Percentiles rank a stretch among this genome's conserved stretches.
Evolutionary conservation across 257 asterid genomes (phyloP).

Genomic region (Nicotiana tabacum): DNA sequence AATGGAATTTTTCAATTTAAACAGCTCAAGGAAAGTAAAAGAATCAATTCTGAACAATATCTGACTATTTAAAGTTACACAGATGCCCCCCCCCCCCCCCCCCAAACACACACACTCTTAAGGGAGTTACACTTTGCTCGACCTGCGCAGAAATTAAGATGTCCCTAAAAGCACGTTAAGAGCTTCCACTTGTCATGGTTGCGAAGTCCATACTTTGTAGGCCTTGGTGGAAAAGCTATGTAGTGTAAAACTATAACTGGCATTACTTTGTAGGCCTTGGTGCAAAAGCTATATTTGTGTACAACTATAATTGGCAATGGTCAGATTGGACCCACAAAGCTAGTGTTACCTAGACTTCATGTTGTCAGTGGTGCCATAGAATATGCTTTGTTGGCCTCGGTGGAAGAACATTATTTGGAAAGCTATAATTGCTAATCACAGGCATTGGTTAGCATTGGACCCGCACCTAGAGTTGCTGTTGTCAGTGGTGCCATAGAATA

Average conservation of each 20-base stretch:
- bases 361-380: background rate
- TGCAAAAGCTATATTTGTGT: background rate
- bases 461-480: background rate
- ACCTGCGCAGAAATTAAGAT: background rate
- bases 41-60: background rate
- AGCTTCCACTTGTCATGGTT: background rate
- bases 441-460: background rate
- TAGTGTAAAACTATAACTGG: background rate
- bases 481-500: background rate
- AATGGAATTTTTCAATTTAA: background rate
- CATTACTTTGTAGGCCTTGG: background rate
- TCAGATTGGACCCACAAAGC: constrained; percentile 1
- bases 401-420: background rate
- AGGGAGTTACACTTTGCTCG: background rate
- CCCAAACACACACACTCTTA: background rate
- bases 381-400: background rate
- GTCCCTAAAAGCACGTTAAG: background rate
- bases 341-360: background rate
- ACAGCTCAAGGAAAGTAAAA: background rate
- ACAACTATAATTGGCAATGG: background rate
- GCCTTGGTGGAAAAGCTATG: background rate
- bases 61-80: background rate
- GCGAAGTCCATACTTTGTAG: background rate
- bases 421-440: background rate
- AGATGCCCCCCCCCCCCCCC: too few species aligned